A percentile compares a stretch with the other conserved stretches of the same genome.
Conservation (phyloP, 768 basidiomycete species). For the Rhizopogon sp. region DNA sequence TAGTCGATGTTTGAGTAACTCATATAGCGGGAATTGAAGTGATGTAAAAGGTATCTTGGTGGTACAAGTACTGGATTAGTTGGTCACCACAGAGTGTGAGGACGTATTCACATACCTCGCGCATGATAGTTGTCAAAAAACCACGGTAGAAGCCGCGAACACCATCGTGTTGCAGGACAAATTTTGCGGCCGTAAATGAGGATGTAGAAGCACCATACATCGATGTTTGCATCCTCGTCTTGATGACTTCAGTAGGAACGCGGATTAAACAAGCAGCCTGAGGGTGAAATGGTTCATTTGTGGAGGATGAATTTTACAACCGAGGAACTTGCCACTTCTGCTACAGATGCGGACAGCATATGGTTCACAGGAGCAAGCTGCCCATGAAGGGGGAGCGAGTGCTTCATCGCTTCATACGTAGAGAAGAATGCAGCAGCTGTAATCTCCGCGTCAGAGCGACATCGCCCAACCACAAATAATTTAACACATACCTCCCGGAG, state of each 20-base stretch:
- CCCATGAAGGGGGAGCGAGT: slow-evolving; percentile 54
- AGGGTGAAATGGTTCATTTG: slow-evolving; percentile 3
- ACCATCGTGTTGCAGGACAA: slow-evolving; percentile 59
- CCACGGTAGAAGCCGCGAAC: slow-evolving; percentile 83
- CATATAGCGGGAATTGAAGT: slow-evolving; percentile 94
- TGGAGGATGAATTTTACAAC: slow-evolving; percentile 10
- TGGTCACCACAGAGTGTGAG: background rate
- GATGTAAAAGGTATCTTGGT: slow-evolving; percentile 92
- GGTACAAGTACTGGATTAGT: slow-evolving; percentile 6
- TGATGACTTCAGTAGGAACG: slow-evolving; percentile 95
- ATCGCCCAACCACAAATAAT: background rate
- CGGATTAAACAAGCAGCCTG: slow-evolving; percentile 88
- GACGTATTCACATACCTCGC: slow-evolving; percentile 40
- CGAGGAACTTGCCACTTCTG: slow-evolving; percentile 45
- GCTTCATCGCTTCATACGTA: slow-evolving; percentile 87
- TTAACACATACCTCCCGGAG: slow-evolving; percentile 74
- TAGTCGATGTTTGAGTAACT: slow-evolving; percentile 70
- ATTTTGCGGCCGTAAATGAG: slow-evolving; percentile 53
- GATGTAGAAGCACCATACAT: slow-evolving; percentile 58
- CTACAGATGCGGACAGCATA: slow-evolving; percentile 53
- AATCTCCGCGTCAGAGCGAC: background rate
- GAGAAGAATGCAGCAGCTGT: slow-evolving; percentile 94
- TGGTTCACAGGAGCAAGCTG: slow-evolving; percentile 63
- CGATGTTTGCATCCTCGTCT: slow-evolving; percentile 87
- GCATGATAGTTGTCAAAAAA: slow-evolving; percentile 72